Percentiles rank a stretch among this genome's conserved stretches.
phyloP scores from a whole-genome alignment of 441 rosid genomes.

The Adansonia gregorii region DNA sequence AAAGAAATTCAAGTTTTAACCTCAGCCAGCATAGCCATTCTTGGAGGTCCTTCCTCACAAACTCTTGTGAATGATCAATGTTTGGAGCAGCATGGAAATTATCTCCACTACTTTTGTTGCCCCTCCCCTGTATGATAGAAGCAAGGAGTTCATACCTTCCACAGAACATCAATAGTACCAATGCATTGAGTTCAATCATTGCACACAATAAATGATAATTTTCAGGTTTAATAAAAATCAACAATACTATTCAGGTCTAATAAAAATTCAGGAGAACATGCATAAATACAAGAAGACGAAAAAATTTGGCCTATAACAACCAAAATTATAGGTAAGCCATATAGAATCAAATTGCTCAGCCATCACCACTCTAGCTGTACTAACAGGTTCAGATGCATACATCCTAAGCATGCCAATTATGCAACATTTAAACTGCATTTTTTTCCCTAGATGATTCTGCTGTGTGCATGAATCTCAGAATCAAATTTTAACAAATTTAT shows the following conservation, averaged over 20 bases:
- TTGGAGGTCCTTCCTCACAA: conserved; percentile 88
- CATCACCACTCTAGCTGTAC: background rate
- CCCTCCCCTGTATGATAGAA: conserved; percentile 72
- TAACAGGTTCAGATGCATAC: conserved; percentile 3
- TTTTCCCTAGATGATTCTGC: conserved; percentile 1
- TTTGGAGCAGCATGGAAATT: conserved; percentile 98
- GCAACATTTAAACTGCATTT: background rate
- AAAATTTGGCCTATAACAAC: background rate
- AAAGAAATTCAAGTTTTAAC: conserved; percentile 41
- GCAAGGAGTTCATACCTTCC: conserved; percentile 20
- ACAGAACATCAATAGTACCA: conserved; percentile 2
- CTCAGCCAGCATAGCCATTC: conserved; percentile 97
- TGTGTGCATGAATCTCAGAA: conserved; percentile 7
- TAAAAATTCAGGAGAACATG: background rate
- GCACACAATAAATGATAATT: background rate
- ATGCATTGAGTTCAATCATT: conserved; percentile 17
- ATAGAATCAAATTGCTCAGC: background rate
- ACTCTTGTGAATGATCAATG: conserved; percentile 97
- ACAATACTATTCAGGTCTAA: conserved; percentile 13
- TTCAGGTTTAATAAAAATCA: conserved; percentile 14
- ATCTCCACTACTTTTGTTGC: conserved; percentile 98
- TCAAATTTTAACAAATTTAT: background rate
- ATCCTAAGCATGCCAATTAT: conserved; percentile 21
- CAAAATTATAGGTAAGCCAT: background rate
- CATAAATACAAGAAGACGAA: conserved; percentile 13